Base-by-base conservation (phyloP, 768 basidiomycete genomes). In the Pleurotus cornucopiae region DNA sequence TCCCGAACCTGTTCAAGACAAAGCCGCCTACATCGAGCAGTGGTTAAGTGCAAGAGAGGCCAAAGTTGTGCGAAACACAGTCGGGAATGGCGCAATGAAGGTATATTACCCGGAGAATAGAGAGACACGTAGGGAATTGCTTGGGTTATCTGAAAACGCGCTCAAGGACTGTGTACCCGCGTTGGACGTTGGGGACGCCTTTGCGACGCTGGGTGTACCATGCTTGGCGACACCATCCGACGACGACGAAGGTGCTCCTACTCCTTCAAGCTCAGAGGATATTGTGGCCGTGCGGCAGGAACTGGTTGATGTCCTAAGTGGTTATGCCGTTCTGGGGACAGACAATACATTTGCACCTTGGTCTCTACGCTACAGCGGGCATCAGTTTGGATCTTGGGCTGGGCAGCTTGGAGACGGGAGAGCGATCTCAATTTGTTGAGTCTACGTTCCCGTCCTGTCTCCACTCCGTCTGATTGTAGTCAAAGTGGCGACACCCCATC, bases 321-420 rank as follows among this genome's bases (percentile, higher is more conserved):
- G 94, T 0, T 80, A 88, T 60, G 82, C 81, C 11, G 79, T 85
- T 5, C 78, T 96, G 40, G 82, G 41, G 25, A 44, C 62, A 4
- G 55, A 49, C 25, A 56, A 59, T 1, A 57, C 67, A 1, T 88
- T 88, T 62, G 83, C 84, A 3, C 88, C 96, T 0, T 98, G 93
- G 91, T 86, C 90, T 4, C 77, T 94, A 26, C 78, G 94, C 13
- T 98, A 98, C 67, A 92, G 89, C 60, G 95, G 94, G 0, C 91
- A 93, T 65, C 91, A 94, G 62, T 94, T 94, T 63, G 92, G 93
- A 0, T 71, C 66, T 2, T 98, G 89, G 86, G 95, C 97, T 0
- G 94, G 94, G 21, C 97, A 98, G 66, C 78, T 99, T 3, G 97
- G 97, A 11, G 96, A 98, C 64, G 97, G 97, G 0, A 80, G 97